Percentiles rank a stretch among this genome's conserved stretches.
These are phyloP conservation scores for Fraxinus angustifolia DNA, from an alignment of 305 asterid genomes.

Conservation along the genomic window DNA sequence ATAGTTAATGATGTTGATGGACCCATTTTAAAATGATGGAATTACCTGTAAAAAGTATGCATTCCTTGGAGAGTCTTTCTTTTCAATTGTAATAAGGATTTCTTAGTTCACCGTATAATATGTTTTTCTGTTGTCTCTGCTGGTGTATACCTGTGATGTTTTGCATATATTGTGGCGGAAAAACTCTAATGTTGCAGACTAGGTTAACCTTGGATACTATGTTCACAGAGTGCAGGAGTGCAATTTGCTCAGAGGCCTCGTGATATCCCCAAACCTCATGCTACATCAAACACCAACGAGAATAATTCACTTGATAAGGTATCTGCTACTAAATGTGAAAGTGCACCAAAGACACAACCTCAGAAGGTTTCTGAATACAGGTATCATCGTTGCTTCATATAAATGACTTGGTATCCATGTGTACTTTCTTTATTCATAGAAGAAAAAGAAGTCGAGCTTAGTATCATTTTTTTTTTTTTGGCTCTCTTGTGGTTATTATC, in stretches of 20 bases:
- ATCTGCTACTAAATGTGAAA: constrained; percentile 39
- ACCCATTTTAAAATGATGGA: not conserved
- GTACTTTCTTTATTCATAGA: not conserved
- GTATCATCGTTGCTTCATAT: constrained; percentile 33
- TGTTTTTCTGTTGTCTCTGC: not conserved
- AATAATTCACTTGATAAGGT: constrained; percentile 38
- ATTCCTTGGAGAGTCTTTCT: not conserved
- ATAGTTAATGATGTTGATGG: not conserved
- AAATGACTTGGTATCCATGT: not conserved
- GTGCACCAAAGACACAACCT: constrained; percentile 42
- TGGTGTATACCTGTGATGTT: not conserved
- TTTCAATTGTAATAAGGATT: not conserved
- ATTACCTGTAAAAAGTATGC: not conserved
- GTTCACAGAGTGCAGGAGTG: constrained; percentile 83
- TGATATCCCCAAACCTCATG: constrained; percentile 40
- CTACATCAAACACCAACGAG: constrained; percentile 36
- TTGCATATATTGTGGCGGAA: not conserved
- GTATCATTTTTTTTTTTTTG: not conserved
- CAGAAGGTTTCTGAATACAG: constrained; percentile 62
- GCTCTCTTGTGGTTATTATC: not conserved
- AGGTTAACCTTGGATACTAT: not conserved
- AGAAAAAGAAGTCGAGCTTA: not conserved
- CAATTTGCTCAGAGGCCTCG: constrained; percentile 72
- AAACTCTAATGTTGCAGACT: not conserved
- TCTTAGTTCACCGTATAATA: not conserved